A percentile compares a stretch with the other conserved stretches of the same genome.
These are phyloP conservation scores for Jackrogersella minutella DNA, from an alignment of 495 filamentous ascomycete genomes.

Conservation along the genomic window DNA sequence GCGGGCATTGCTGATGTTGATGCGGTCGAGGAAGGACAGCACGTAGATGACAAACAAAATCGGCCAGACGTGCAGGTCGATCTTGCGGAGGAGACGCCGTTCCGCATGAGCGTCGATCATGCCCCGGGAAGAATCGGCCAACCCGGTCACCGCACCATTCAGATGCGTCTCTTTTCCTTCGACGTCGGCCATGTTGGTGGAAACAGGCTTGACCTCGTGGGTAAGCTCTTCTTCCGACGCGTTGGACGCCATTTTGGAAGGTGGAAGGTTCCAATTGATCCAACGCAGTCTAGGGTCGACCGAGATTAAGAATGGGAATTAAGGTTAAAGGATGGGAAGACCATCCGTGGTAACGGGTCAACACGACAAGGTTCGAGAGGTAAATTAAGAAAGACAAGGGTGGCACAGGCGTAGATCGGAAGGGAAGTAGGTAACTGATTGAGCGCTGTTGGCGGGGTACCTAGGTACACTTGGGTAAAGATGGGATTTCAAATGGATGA, in stretches of 20 bases:
- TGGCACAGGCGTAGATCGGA: background rate
- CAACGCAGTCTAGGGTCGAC: background rate
- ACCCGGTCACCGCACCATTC: background rate
- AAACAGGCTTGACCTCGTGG: background rate
- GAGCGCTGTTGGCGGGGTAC: background rate
- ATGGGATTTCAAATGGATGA: no score
- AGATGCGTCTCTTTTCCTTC: slow-evolving; percentile 8
- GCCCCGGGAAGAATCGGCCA: background rate
- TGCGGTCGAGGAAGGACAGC: slow-evolving; percentile 59
- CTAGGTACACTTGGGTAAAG: background rate
- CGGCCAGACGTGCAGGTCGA: slow-evolving; percentile 50
- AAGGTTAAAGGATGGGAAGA: background rate
- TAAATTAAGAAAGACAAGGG: background rate
- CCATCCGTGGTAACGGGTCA: background rate
- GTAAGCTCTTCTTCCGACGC: slow-evolving; percentile 25
- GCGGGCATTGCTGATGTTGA: slow-evolving; percentile 70
- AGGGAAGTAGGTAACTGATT: no score
- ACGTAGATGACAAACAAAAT: slow-evolving; percentile 54
- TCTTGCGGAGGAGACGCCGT: slow-evolving; percentile 45
- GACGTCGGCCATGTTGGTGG: slow-evolving; percentile 4
- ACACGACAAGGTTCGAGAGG: background rate
- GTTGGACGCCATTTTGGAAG: slow-evolving; percentile 21
- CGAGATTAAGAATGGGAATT: background rate
- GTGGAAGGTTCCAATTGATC: background rate
- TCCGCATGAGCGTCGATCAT: slow-evolving; percentile 39